Percentiles rank a stretch among this genome's conserved stretches.
Conservation (phyloP, 2,329 filamentous ascomycete species). For the Lomentospora prolificans region DNA sequence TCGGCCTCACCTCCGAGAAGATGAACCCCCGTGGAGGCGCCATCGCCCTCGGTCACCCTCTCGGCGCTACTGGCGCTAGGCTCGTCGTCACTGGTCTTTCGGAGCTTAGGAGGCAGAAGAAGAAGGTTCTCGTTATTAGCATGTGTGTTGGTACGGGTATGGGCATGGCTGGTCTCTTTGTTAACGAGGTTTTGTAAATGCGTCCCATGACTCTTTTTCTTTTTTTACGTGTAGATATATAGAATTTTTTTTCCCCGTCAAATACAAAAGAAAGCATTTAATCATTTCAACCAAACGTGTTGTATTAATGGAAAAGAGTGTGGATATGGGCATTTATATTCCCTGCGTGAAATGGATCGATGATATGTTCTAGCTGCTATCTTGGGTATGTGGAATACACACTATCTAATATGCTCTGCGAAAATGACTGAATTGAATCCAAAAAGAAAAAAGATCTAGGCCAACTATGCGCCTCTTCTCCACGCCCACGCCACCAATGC, state of each 20-base stretch:
- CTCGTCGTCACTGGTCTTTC: conserved; percentile 86
- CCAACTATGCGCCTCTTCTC: too few relatives aligned
- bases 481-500: too few relatives aligned
- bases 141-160: conserved; percentile 74
- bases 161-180: conserved; percentile 58
- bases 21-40: conserved; percentile 75
- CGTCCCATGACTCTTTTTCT: background rate
- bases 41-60: conserved; percentile 73
- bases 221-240: background rate
- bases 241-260: background rate
- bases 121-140: conserved; percentile 83
- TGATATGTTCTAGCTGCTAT: too few relatives aligned
- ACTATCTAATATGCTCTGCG: too few relatives aligned
- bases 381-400: too few relatives aligned
- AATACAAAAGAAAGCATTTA: background rate
- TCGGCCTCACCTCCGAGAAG: conserved; percentile 64
- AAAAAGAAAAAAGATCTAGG: too few relatives aligned
- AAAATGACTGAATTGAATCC: too few relatives aligned
- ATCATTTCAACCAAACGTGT: too few relatives aligned
- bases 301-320: too few relatives aligned
- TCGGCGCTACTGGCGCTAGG: conserved; percentile 67
- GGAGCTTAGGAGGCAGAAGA: conserved; percentile 73
- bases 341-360: too few relatives aligned
- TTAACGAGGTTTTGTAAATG: conserved; percentile 37
- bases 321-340: too few relatives aligned